Conservation (phyloP, 73 alveolate genomes). For the Tetrahymena borealis region DNA sequence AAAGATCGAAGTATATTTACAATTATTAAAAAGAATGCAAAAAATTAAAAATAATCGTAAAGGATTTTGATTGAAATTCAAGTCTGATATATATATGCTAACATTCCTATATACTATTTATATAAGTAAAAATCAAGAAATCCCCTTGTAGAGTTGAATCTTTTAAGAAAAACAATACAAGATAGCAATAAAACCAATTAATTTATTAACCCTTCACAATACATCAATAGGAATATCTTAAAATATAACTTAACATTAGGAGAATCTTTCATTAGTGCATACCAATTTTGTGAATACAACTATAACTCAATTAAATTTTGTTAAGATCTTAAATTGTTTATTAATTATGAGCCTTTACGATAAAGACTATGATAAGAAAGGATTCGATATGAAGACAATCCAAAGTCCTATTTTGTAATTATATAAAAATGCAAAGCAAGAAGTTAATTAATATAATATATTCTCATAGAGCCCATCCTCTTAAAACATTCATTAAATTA, state of each 20-base stretch:
- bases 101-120: no score
- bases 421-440: neutral
- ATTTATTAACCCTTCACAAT: no score
- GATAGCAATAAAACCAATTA: neutral
- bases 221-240: no score
- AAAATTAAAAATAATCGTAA: no score
- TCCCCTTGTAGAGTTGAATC: constrained; percentile 3
- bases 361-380: neutral
- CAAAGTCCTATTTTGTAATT: neutral
- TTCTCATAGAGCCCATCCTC: neutral
- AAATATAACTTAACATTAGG: no score
- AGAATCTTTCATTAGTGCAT: no score
- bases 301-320: neutral
- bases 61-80: no score
- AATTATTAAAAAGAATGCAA: no score
- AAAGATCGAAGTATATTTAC: no score
- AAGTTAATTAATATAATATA: neutral
- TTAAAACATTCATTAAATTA: neutral
- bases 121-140: neutral
- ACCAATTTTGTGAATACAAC: neutral
- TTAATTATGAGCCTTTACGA: neutral
- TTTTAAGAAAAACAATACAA: neutral
- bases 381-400: neutral
- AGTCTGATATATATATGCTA: no score
- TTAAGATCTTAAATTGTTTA: neutral